Percentiles rank a stretch among this genome's conserved stretches.
Conservation (phyloP, 2,329 filamentous ascomycete species). For the Geoglossum cookeanum region DNA sequence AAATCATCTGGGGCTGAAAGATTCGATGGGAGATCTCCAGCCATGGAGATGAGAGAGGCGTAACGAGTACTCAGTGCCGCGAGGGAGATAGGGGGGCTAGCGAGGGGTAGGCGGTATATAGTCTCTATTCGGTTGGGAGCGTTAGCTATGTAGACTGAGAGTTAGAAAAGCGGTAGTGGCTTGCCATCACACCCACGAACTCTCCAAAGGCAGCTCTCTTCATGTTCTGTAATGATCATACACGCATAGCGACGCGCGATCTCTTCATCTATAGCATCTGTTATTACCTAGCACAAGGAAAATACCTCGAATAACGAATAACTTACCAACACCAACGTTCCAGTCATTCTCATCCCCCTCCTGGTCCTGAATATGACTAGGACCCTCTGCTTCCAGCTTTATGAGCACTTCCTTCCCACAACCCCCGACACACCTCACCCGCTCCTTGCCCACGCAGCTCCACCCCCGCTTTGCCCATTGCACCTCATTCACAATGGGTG, state of each 20-base stretch:
- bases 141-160: constrained; percentile 5
- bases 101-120: constrained; percentile 46
- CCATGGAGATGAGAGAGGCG: constrained; percentile 27
- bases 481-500: constrained; percentile 66
- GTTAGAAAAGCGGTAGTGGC: constrained; percentile 8
- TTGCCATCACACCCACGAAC: constrained; percentile 71
- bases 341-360: constrained; percentile 26
- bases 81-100: constrained; percentile 40
- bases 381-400: constrained; percentile 42
- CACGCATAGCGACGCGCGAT: constrained; percentile 59
- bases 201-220: constrained; percentile 69
- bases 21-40: constrained; percentile 36
- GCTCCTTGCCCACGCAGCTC: constrained; percentile 67
- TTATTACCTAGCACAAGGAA: background rate
- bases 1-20: constrained; percentile 15
- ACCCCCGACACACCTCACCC: constrained; percentile 60
- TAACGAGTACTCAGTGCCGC: constrained; percentile 43
- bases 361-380: constrained; percentile 35
- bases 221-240: constrained; percentile 56
- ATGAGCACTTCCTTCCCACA: constrained; percentile 75
- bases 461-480: constrained; percentile 91
- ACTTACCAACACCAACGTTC: constrained; percentile 11
- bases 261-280: constrained; percentile 23
- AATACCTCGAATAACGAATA: background rate
- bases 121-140: constrained; percentile 26